Base-by-base conservation (phyloP, 805 yeast genomes). In the Ogataea angusta region DNA sequence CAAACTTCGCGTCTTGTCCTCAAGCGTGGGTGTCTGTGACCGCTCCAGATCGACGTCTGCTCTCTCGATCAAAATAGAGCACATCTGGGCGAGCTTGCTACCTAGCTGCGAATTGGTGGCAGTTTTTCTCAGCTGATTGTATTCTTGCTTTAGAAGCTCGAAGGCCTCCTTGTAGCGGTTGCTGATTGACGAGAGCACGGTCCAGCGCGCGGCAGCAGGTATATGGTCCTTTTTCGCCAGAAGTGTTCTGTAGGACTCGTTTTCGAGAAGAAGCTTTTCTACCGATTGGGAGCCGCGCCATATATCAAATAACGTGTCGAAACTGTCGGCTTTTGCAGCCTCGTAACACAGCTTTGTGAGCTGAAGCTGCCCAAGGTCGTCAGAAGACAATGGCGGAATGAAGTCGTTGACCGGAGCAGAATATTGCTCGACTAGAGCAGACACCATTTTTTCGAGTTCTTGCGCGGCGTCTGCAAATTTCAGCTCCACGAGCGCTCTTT, bases 11-110 rank as follows among this genome's bases (percentile, higher is more conserved):
- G 61, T 60, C 2, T 45, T 42, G 0, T 73, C 67, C 17, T 60
- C 54, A 8, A 60, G 63, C 18, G 39, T 45, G 0, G 52, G 36
- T 3, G 72, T 23, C 32, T 62, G 66, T n/a, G 70, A 59, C 40
- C 80, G 59, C 51, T 74, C 79, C 10, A 73, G 50, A 40, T 75
- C 80, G 3, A 75, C 64, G 50, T 76, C 82, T 1, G 77, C 69
- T 35, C 81, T 60, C 23, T 73, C 76, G n/a, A 75, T 69, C 23
- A 68, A 49, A 1, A 75, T 57, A 7, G 69, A 63, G 44, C 73
- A 61, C 2, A 73, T 43, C 42, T 70, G 72, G 22, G 59, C 47
- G 3, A 64, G 49, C 10, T 41, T 40, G 5, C 44, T 29, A 16
- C 63, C 56, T 14, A 52, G 51, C 5, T 40, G 29, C 10, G 15